Conservation (phyloP, 2,329 filamentous ascomycete species). For the Aspergillus sp. region DNA sequence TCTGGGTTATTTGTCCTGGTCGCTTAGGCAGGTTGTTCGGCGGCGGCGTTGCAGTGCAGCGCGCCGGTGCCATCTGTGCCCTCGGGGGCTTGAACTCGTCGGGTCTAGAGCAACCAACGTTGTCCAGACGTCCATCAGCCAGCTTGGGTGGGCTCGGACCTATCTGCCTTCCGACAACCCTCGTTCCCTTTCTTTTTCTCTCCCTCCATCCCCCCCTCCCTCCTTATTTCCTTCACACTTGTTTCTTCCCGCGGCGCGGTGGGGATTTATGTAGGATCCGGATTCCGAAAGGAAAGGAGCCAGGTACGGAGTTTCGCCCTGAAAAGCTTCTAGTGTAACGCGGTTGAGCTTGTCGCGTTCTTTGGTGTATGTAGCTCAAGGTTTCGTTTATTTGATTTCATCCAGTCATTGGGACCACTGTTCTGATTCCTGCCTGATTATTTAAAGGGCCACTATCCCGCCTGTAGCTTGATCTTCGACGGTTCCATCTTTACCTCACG, state of each 20-base stretch:
- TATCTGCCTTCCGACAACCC: background rate
- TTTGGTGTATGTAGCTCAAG: background rate
- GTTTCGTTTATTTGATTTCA: background rate
- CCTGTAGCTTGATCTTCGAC: background rate
- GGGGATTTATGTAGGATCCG: background rate
- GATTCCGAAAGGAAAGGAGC: background rate
- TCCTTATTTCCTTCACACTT: background rate
- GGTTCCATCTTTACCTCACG: background rate
- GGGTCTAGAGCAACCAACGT: background rate
- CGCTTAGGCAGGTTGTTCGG: background rate
- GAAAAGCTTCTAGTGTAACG: background rate
- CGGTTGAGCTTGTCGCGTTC: background rate
- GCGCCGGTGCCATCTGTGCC: background rate
- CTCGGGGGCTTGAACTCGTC: background rate
- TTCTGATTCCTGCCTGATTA: background rate
- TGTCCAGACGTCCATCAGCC: background rate
- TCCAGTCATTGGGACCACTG: background rate
- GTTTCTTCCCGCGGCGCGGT: background rate
- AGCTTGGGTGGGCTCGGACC: background rate
- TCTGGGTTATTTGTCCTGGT: background rate
- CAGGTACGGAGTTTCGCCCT: background rate
- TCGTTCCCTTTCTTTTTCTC: background rate
- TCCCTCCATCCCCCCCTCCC: too few species aligned
- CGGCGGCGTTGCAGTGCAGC: background rate
- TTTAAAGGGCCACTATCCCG: background rate